Evolutionary conservation across 1,284 basidiomycete genomes (phyloP).

Genomic region (Cryptococcus jaspeensis): DNA sequence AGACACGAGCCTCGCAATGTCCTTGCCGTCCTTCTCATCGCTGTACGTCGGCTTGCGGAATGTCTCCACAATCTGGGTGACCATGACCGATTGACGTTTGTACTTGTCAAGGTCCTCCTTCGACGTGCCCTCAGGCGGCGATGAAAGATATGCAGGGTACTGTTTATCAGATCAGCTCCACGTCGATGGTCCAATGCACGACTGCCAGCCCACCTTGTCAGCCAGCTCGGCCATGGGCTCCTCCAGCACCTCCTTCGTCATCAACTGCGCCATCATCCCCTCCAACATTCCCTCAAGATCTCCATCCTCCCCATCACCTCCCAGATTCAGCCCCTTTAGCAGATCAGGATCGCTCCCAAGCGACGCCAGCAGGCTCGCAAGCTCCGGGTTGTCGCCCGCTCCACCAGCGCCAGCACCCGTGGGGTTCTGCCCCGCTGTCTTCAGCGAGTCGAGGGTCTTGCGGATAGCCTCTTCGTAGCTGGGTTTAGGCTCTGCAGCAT

Average conservation of each 20-base stretch:
- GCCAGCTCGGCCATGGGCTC: conserved; percentile 87
- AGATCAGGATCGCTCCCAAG: conserved; percentile 56
- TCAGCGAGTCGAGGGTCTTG: conserved; percentile 77
- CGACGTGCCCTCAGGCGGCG: conserved; percentile 58
- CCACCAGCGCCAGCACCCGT: conserved; percentile 35
- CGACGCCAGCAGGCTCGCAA: conserved; percentile 35
- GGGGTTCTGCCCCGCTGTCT: conserved; percentile 54
- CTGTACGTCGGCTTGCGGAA: conserved; percentile 70
- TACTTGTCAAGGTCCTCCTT: conserved; percentile 68
- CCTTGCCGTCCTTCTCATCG: conserved; percentile 59
- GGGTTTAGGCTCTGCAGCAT: conserved; percentile 25
- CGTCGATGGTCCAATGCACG: not conserved
- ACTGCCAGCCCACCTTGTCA: conserved; percentile 64
- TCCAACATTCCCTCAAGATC: conserved; percentile 77
- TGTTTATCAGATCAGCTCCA: conserved; percentile 39
- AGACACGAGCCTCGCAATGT: conserved; percentile 31
- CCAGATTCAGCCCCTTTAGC: conserved; percentile 55
- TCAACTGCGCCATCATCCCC: conserved; percentile 87
- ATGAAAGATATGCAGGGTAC: conserved; percentile 77
- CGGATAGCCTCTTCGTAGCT: conserved; percentile 73
- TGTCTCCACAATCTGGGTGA: conserved; percentile 66
- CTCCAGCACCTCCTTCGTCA: conserved; percentile 90
- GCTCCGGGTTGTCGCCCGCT: conserved; percentile 25
- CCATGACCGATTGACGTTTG: conserved; percentile 64
- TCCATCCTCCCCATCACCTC: conserved; percentile 57